Evolutionary conservation across 2,329 filamentous ascomycete species (phyloP).

Genomic region (Parafenestella ontariensis): DNA sequence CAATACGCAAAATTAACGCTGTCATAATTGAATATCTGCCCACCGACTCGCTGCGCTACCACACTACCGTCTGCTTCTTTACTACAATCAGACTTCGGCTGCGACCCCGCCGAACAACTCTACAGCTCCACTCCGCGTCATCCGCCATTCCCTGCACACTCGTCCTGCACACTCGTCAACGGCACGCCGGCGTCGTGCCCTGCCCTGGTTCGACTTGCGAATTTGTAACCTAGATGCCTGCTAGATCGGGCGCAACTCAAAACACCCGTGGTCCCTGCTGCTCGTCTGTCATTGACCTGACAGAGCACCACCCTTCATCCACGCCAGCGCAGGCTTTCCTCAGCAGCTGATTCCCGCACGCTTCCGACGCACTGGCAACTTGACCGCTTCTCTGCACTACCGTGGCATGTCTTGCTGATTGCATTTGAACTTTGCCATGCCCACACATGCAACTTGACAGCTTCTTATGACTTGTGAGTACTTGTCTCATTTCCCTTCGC

Average conservation of each 20-base stretch:
- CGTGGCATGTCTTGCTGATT: slow-evolving; percentile 33
- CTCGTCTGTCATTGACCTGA: slow-evolving; percentile 29
- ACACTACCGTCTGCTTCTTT: not conserved
- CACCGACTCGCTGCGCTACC: slow-evolving; percentile 1
- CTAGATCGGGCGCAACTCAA: slow-evolving; percentile 30
- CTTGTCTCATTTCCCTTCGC: slow-evolving; percentile 46
- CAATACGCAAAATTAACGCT: slow-evolving; percentile 1
- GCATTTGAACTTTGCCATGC: slow-evolving; percentile 34
- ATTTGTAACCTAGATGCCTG: slow-evolving; percentile 24
- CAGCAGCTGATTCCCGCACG: slow-evolving; percentile 41
- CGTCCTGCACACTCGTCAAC: slow-evolving; percentile 8
- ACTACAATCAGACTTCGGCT: slow-evolving; percentile 1
- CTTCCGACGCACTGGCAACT: slow-evolving; percentile 37
- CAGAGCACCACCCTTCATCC: slow-evolving; percentile 25
- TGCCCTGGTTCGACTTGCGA: slow-evolving; percentile 21
- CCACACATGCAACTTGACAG: slow-evolving; percentile 27
- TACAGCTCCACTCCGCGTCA: slow-evolving; percentile 32
- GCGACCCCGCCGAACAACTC: slow-evolving; percentile 26
- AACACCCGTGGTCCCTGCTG: slow-evolving; percentile 39
- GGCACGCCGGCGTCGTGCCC: slow-evolving; percentile 18
- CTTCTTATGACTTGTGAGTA: slow-evolving; percentile 38
- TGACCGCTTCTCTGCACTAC: slow-evolving; percentile 38
- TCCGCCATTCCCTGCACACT: slow-evolving; percentile 34
- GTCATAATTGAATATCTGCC: not conserved
- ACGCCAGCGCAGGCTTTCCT: slow-evolving; percentile 36